Percentiles rank a stretch among this genome's conserved stretches.
Evolutionary conservation across 2,329 filamentous ascomycete genomes (phyloP).

Genomic region (Akanthomyces dipterigenus): DNA sequence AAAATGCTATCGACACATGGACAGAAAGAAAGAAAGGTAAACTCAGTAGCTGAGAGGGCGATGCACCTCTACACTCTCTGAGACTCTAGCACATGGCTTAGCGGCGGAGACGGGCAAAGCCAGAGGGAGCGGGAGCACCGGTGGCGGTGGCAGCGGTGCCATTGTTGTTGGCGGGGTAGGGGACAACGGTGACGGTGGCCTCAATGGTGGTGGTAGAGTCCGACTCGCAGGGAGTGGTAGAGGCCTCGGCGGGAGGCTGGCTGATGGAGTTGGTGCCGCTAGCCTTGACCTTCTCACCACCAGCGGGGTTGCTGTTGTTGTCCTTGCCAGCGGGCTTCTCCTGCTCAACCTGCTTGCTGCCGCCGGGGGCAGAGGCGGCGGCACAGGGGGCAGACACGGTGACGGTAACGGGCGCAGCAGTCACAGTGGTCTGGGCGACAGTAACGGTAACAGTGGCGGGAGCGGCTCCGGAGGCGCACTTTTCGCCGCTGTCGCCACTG

Average conservation of each 20-base stretch:
- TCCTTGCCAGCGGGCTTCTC: slow-evolving; percentile 11
- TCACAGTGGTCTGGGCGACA: slow-evolving; percentile 15
- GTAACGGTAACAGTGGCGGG: slow-evolving; percentile 18
- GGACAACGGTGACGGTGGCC: slow-evolving; percentile 31
- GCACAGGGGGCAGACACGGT: slow-evolving; percentile 21
- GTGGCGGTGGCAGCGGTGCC: slow-evolving; percentile 29
- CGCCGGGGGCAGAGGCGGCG: neutral
- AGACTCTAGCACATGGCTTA: slow-evolving; percentile 17
- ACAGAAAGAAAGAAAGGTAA: neutral
- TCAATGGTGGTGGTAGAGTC: slow-evolving; percentile 24
- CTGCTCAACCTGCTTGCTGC: neutral
- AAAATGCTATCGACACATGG: neutral
- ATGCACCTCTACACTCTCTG: neutral
- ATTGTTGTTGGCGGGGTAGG: slow-evolving; percentile 33
- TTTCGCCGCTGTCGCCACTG: neutral
- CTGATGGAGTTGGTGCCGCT: slow-evolving; percentile 21
- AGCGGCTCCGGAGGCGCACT: neutral
- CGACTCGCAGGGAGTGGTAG: slow-evolving; percentile 13
- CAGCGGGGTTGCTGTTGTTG: slow-evolving; percentile 11
- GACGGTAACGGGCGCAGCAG: slow-evolving; percentile 21
- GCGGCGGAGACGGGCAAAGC: slow-evolving; percentile 27
- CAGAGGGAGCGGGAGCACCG: slow-evolving; percentile 28
- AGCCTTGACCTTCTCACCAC: slow-evolving; percentile 14
- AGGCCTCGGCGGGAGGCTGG: slow-evolving; percentile 21
- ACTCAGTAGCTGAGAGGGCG: neutral